These are phyloP conservation scores for Wickerhamiella domercqiae DNA, from an alignment of 805 yeast genomes.

Conservation along the genomic window DNA sequence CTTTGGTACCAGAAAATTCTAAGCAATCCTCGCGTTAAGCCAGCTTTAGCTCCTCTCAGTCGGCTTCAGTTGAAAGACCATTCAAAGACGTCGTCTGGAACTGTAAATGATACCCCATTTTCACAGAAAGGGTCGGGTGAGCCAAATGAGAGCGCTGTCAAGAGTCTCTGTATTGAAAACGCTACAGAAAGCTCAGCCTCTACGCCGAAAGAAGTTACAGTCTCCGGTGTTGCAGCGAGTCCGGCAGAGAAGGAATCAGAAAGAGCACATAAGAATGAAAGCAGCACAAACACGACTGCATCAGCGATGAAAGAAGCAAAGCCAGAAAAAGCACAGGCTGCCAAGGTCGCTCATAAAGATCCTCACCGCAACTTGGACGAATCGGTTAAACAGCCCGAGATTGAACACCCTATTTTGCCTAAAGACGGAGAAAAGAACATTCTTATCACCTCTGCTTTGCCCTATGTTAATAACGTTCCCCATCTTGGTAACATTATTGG, in stretches of 20 bases:
- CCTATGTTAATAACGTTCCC: constrained; percentile 96
- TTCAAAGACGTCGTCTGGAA: neutral
- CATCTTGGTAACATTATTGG: constrained; percentile 97
- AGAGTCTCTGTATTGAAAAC: constrained; percentile 24
- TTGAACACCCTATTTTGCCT: constrained; percentile 39
- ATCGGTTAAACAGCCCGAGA: constrained; percentile 5
- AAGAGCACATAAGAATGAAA: too few relatives aligned
- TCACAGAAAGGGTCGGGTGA: neutral
- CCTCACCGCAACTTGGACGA: neutral
- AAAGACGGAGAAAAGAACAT: constrained; percentile 60
- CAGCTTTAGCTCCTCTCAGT: constrained; percentile 12
- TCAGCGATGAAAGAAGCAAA: too few relatives aligned
- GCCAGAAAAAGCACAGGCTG: constrained; percentile 30
- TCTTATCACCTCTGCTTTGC: constrained; percentile 87
- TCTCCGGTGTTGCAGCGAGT: too few relatives aligned
- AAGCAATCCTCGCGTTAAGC: constrained; percentile 18
- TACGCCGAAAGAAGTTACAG: constrained; percentile 25
- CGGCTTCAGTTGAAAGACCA: neutral
- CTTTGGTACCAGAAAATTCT: constrained; percentile 24
- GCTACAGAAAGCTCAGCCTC: constrained; percentile 16
- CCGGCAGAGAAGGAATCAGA: too few relatives aligned
- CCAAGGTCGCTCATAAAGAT: constrained; percentile 13
- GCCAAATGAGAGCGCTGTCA: constrained; percentile 15
- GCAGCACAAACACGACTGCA: too few relatives aligned
- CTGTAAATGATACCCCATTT: too few relatives aligned